Evolutionary conservation across 2,329 filamentous ascomycete species (phyloP), one percentile per base, ranked within the genome.

Genomic region (Ophiosphaerella narmari): DNA sequence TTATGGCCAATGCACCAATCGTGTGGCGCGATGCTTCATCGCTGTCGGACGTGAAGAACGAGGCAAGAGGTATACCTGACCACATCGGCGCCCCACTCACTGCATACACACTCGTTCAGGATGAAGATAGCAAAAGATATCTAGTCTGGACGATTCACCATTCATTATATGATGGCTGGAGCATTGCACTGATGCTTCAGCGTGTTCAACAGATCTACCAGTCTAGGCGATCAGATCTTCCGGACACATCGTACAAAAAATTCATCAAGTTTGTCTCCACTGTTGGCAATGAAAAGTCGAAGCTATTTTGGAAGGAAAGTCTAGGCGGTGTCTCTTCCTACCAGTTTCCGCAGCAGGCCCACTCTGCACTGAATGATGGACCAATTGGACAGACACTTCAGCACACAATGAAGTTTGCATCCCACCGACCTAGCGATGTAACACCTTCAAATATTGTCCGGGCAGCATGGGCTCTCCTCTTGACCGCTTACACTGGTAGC

Each of bases 101-200:
- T n/a, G 53, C 60, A 1, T 70, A 70, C 37, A 63, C 65, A 1
- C 43, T 72, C 26, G 66, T 70, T 0, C 47, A 50, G 13, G 55
- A 55, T 5, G n/a, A 18, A 5, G 41, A 42, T 1, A 49, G 47
- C 39, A 44, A 61, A 43, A 38, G 52, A 14, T 73, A 63, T 55
- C 64, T 76, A 37, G 67, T 71, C 34, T 74, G 70, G 71, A 74
- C 71, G 0, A 48, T 75, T 8, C 74, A 77, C 39, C 75, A 77
- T 49, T 63, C 70, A 0, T 57, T 75, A 2, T 77, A 76, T 34
- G 75, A 77, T 47, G 75, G 73, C 7, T 73, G 69, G 69, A 66
- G 62, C 32, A 63, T 69, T 32, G 52, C 62, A 12, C 48, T 67
- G 33, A 60, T 71, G 51, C 55, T 71, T 2, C 61, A 70, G 18